Conservation (phyloP, 441 rosid genomes). For the Erodium moschatum region DNA sequence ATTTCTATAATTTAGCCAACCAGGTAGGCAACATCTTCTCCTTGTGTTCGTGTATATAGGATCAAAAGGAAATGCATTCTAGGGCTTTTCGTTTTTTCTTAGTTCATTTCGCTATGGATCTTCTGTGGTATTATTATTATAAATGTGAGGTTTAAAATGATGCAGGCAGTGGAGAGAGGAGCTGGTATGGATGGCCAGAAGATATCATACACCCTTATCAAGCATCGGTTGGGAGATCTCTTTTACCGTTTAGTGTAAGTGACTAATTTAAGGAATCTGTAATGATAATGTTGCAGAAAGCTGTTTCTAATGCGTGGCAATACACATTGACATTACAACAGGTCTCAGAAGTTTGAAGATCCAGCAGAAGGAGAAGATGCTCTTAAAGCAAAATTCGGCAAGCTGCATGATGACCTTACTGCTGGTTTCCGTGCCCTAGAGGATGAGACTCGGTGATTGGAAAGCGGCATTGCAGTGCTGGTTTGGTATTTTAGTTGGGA, state of each 20-base stretch:
- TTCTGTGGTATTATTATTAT: slow-evolving; percentile 18
- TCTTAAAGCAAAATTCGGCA: slow-evolving; percentile 73
- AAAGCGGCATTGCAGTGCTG: too few species aligned
- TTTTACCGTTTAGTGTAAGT: slow-evolving; percentile 93
- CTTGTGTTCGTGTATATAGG: not conserved
- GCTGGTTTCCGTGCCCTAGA: slow-evolving; percentile 76
- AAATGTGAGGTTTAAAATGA: slow-evolving; percentile 10
- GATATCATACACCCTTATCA: slow-evolving; percentile 80
- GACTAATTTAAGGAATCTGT: not conserved
- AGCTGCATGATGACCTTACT: slow-evolving; percentile 31
- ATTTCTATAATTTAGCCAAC: slow-evolving; percentile 89
- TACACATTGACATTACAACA: slow-evolving; percentile 24
- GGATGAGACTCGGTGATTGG: slow-evolving; percentile 77
- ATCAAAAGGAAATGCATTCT: not conserved
- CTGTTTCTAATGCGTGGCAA: slow-evolving; percentile 7
- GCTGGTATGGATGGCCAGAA: slow-evolving; percentile 99
- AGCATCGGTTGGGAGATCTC: slow-evolving; percentile 94
- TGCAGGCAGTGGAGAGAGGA: slow-evolving; percentile 90
- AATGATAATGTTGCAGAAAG: not conserved
- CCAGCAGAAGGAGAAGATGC: slow-evolving; percentile 93
- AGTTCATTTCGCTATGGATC: not conserved
- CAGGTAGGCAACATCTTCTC: slow-evolving; percentile 43
- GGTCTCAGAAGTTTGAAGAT: slow-evolving; percentile 98
- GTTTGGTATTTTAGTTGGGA: too few species aligned
- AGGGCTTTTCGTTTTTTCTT: not conserved